phyloP scores from a whole-genome alignment of 305 asterid species.

The Solanum hybrid region DNA sequence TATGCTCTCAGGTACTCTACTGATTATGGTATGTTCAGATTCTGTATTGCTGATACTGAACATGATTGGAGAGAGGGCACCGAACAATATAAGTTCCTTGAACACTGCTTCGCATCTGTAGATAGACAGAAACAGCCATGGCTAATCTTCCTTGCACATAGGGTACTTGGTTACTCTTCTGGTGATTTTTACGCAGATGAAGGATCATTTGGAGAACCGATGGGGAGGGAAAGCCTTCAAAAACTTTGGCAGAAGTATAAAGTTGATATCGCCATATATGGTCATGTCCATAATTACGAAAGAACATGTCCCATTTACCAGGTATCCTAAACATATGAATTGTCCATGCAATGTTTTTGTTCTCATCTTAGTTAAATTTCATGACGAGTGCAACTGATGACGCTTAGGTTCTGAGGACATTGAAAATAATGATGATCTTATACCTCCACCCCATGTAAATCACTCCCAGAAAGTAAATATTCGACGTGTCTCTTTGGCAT shows the following conservation, averaged over 20 bases:
- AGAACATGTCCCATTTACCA: constrained; percentile 79
- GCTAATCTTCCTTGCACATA: constrained; percentile 81
- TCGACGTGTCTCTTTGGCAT: not conserved
- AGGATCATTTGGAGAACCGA: constrained; percentile 86
- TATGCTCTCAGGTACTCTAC: constrained; percentile 62
- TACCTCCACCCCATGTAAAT: not conserved
- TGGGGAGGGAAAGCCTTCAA: constrained; percentile 90
- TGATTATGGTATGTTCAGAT: constrained; percentile 92
- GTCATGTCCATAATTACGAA: constrained; percentile 78
- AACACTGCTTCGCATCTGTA: constrained; percentile 76
- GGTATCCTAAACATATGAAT: constrained; percentile 19
- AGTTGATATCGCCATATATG: constrained; percentile 84
- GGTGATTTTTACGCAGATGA: constrained; percentile 36
- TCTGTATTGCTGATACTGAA: constrained; percentile 88
- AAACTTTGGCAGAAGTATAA: constrained; percentile 95
- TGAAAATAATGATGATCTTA: not conserved
- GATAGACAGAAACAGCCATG: constrained; percentile 92
- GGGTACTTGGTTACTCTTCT: constrained; percentile 88
- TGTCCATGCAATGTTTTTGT: not conserved
- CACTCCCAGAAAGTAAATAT: not conserved
- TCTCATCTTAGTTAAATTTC: not conserved
- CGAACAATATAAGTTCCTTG: constrained; percentile 74
- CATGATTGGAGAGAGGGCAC: constrained; percentile 97
- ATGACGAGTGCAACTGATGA: not conserved
- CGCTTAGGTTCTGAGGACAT: not conserved